Evolutionary conservation across 768 basidiomycete species (phyloP).

Genomic region (Tylopilus sp.): DNA sequence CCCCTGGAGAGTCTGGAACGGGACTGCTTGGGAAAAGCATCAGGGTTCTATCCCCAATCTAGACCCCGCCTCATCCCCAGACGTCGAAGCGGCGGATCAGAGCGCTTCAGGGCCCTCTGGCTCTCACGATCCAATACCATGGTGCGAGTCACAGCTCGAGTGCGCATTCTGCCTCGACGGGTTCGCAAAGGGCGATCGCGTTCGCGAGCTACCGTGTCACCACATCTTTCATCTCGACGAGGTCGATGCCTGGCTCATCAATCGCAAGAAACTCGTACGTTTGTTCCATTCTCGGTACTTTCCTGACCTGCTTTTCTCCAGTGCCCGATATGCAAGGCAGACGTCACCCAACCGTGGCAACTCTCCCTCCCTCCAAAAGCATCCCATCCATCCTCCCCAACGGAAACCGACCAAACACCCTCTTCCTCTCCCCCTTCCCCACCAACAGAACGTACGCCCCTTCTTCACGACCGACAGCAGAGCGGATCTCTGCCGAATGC

Average conservation of each 20-base stretch:
- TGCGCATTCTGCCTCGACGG: slow-evolving; percentile 92
- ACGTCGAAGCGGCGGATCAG: slow-evolving; percentile 39
- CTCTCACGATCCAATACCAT: slow-evolving; percentile 45
- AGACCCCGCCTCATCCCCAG: slow-evolving; percentile 25
- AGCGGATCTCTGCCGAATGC: slow-evolving; percentile 10
- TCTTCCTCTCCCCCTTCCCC: slow-evolving; percentile 12
- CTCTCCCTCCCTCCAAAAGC: slow-evolving; percentile 18
- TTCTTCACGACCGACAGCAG: slow-evolving; percentile 23
- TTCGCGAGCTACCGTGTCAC: slow-evolving; percentile 89
- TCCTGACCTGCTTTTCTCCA: slow-evolving; percentile 29
- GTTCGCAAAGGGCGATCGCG: slow-evolving; percentile 84
- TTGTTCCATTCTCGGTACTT: neutral
- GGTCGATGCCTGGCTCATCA: slow-evolving; percentile 89
- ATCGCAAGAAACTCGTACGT: slow-evolving; percentile 87
- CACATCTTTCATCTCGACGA: slow-evolving; percentile 95
- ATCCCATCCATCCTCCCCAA: slow-evolving; percentile 1
- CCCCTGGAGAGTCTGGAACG: slow-evolving; percentile 83
- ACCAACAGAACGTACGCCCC: slow-evolving; percentile 33
- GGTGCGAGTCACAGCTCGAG: slow-evolving; percentile 81
- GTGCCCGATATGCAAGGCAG: slow-evolving; percentile 93
- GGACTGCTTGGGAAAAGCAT: slow-evolving; percentile 77
- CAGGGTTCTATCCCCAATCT: slow-evolving; percentile 33
- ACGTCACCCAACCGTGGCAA: slow-evolving; percentile 68
- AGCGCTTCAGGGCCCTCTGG: slow-evolving; percentile 21
- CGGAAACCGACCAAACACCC: slow-evolving; percentile 4